Evolutionary conservation across 2,329 filamentous ascomycete genomes (phyloP).

Genomic region (Cladosporium sp.): DNA sequence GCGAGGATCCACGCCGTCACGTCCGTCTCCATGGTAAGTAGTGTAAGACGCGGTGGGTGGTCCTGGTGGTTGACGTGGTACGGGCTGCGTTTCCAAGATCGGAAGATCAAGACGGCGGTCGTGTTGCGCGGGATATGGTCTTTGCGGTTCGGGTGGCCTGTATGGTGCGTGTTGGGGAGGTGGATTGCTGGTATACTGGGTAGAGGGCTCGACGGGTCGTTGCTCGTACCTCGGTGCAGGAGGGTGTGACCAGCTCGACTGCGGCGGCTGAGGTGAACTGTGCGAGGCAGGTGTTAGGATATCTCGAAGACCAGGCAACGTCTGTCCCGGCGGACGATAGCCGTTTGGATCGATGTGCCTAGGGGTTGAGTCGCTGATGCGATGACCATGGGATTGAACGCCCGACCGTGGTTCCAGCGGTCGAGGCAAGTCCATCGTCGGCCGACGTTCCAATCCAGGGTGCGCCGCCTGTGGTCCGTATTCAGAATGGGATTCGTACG

Average conservation of each 20-base stretch:
- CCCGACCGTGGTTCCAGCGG: constrained; percentile 6
- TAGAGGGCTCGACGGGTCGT: neutral
- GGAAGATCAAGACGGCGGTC: constrained; percentile 24
- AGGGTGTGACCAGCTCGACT: constrained; percentile 15
- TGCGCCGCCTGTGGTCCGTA: neutral
- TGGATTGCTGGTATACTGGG: constrained; percentile 18
- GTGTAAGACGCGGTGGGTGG: constrained; percentile 21
- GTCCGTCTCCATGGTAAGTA: constrained; percentile 16
- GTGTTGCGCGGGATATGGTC: constrained; percentile 15
- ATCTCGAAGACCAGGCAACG: constrained; percentile 25
- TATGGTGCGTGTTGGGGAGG: constrained; percentile 15
- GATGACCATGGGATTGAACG: neutral
- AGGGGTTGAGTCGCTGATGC: neutral
- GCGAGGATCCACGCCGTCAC: constrained; percentile 18
- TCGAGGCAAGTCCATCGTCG: constrained; percentile 6
- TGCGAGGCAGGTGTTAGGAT: constrained; percentile 21
- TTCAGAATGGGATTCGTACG: constrained; percentile 2
- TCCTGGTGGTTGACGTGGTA: constrained; percentile 15
- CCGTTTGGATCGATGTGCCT: constrained; percentile 10
- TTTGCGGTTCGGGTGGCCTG: constrained; percentile 14
- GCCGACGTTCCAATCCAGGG: neutral
- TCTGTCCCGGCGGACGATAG: constrained; percentile 21
- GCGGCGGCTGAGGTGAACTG: constrained; percentile 11
- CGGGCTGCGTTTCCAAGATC: constrained; percentile 24
- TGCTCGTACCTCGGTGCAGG: constrained; percentile 7